Evolutionary conservation across 192 early-diverging fungal species (phyloP).

Genomic region (Podila minutissima): DNA sequence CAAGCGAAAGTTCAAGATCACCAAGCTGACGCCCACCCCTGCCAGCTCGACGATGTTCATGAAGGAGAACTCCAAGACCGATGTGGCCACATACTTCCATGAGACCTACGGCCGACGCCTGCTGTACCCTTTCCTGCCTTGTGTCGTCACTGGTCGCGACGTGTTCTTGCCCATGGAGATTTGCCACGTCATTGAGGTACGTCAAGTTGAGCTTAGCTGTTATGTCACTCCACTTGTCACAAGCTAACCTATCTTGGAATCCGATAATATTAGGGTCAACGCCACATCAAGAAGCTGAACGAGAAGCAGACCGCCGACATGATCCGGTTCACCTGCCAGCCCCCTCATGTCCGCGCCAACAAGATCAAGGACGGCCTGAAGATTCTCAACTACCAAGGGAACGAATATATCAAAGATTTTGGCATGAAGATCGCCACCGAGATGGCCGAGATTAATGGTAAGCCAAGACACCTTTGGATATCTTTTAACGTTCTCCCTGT

Average conservation of each 20-base stretch:
- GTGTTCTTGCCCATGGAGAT: conserved; percentile 92
- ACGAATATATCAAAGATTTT: conserved; percentile 82
- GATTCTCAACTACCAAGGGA: conserved; percentile 70
- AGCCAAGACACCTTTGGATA: not conserved
- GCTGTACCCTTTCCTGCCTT: conserved; percentile 83
- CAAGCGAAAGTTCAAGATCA: conserved; percentile 78
- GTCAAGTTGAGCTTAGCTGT: not conserved
- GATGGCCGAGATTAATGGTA: conserved; percentile 70
- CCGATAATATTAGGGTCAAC: conserved; percentile 70
- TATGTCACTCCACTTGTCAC: not conserved
- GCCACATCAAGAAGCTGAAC: conserved; percentile 83
- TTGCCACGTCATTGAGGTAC: conserved; percentile 72
- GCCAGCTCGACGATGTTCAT: conserved; percentile 80
- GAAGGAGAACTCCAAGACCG: conserved; percentile 62
- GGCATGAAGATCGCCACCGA: conserved; percentile 72
- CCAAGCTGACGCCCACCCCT: conserved; percentile 70
- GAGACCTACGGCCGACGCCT: conserved; percentile 77
- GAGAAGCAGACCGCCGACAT: conserved; percentile 92
- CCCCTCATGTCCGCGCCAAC: conserved; percentile 83
- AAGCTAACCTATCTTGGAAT: not conserved
- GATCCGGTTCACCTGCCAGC: conserved; percentile 92
- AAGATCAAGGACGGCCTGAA: conserved; percentile 84
- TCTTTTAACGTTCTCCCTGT: conserved; percentile 6
- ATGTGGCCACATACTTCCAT: conserved; percentile 83
- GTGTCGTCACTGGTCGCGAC: conserved; percentile 76